A percentile compares a stretch with the other conserved stretches of the same genome.
These are phyloP conservation scores for Saksenaea vasiformis DNA, from an alignment of 371 early-diverging fungal species.

Conservation along the genomic window DNA sequence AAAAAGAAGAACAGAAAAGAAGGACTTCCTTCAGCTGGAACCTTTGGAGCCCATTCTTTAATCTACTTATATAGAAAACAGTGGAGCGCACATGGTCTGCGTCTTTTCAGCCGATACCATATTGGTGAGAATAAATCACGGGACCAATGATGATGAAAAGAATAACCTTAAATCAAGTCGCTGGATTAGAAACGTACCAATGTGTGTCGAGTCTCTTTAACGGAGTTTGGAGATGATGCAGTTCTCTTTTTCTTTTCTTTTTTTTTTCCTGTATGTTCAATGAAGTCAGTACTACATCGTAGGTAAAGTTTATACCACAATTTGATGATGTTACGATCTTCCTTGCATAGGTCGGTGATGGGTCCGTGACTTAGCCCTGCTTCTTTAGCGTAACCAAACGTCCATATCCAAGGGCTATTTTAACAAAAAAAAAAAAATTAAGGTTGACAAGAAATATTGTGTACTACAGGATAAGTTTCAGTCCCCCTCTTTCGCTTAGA, in stretches of 20 bases:
- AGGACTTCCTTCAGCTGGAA: neutral
- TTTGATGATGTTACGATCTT: too few species aligned
- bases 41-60: neutral
- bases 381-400: too few species aligned
- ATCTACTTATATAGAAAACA: neutral
- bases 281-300: neutral
- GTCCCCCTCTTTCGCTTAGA: too few species aligned
- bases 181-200: neutral
- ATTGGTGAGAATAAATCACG: neutral
- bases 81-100: neutral
- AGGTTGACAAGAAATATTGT: too few species aligned
- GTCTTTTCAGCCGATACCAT: neutral
- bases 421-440: too few species aligned
- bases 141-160: neutral
- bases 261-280: neutral
- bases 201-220: neutral
- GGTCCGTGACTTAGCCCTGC: too few species aligned
- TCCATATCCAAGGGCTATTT: too few species aligned
- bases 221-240: neutral
- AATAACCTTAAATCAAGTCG: neutral
- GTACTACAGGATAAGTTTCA: too few species aligned
- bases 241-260: conserved; percentile 6
- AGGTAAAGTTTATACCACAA: neutral
- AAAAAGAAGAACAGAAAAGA: conserved; percentile 2
- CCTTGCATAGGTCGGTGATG: too few species aligned